Evolutionary conservation across 2,329 filamentous ascomycete species (phyloP).

Genomic region (Annulohypoxylon truncatum): DNA sequence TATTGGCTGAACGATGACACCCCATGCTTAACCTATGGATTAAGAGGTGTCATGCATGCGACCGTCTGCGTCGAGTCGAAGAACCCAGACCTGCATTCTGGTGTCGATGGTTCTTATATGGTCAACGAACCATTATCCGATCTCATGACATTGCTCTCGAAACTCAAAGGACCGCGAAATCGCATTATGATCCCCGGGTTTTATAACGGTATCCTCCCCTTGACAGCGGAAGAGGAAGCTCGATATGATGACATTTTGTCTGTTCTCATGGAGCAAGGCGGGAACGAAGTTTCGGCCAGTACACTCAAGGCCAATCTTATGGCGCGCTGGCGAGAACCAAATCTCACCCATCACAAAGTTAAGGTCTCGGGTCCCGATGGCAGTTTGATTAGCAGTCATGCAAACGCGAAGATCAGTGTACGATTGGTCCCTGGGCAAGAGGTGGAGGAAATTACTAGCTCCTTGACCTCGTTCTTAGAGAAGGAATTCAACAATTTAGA

Average conservation of each 20-base stretch:
- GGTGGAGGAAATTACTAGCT: slow-evolving; percentile 77
- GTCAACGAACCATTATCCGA: slow-evolving; percentile 94
- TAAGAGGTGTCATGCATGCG: slow-evolving; percentile 93
- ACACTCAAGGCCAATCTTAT: slow-evolving; percentile 87
- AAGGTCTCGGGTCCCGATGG: slow-evolving; percentile 93
- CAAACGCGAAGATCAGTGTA: slow-evolving; percentile 88
- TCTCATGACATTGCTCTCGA: slow-evolving; percentile 83
- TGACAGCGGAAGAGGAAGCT: slow-evolving; percentile 79
- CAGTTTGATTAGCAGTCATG: slow-evolving; percentile 89
- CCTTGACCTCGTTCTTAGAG: slow-evolving; percentile 74
- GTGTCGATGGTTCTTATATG: slow-evolving; percentile 93
- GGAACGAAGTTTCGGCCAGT: slow-evolving; percentile 68
- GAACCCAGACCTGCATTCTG: slow-evolving; percentile 90
- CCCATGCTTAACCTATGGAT: slow-evolving; percentile 92
- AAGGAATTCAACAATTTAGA: slow-evolving; percentile 78
- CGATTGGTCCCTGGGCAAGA: slow-evolving; percentile 95
- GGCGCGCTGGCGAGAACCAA: slow-evolving; percentile 95
- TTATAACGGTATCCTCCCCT: slow-evolving; percentile 83
- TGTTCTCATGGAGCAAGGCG: slow-evolving; percentile 78
- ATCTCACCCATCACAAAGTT: slow-evolving; percentile 92
- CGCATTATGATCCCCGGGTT: slow-evolving; percentile 87
- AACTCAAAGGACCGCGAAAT: slow-evolving; percentile 83
- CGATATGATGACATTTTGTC: slow-evolving; percentile 87
- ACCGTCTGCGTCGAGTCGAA: slow-evolving; percentile 88
- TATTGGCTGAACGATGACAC: slow-evolving; percentile 98